These are phyloP conservation scores for Didymella pomorum DNA, from an alignment of 2,329 filamentous ascomycete species.

Conservation along the genomic window DNA sequence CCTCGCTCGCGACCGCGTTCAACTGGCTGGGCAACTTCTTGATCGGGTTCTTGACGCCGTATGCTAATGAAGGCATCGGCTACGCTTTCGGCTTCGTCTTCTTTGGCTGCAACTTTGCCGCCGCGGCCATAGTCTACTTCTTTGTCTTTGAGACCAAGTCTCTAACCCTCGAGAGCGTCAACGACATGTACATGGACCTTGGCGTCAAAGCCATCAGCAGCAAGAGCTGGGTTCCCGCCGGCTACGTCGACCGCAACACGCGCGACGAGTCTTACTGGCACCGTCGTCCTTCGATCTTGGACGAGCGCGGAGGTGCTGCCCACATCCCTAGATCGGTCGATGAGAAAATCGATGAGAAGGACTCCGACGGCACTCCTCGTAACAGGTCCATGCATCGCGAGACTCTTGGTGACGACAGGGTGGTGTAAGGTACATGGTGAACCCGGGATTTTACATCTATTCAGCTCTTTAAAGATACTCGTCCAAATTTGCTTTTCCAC, in stretches of 20 bases:
- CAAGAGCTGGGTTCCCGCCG: slow-evolving; percentile 45
- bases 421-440: slow-evolving; percentile 12
- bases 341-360: slow-evolving; percentile 33
- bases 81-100: slow-evolving; percentile 48
- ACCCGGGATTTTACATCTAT: neutral
- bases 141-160: slow-evolving; percentile 48
- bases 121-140: slow-evolving; percentile 44
- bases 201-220: slow-evolving; percentile 40
- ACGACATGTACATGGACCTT: slow-evolving; percentile 46
- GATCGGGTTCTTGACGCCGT: slow-evolving; percentile 48
- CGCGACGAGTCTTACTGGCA: slow-evolving; percentile 42
- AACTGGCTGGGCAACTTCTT: slow-evolving; percentile 52
- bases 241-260: slow-evolving; percentile 42
- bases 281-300: slow-evolving; percentile 32
- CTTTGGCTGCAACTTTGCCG: slow-evolving; percentile 46
- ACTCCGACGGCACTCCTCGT: slow-evolving; percentile 30
- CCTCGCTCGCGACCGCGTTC: slow-evolving; percentile 44
- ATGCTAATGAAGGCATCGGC: slow-evolving; percentile 44
- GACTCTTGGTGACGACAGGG: slow-evolving; percentile 25
- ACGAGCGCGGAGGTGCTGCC: slow-evolving; percentile 19
- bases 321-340: slow-evolving; percentile 22
- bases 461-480: neutral
- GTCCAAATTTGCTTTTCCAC: neutral
- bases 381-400: slow-evolving; percentile 36
- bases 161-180: slow-evolving; percentile 47